phyloP scores from a whole-genome alignment of 495 filamentous ascomycete species.

The Penicillium goetzii region DNA sequence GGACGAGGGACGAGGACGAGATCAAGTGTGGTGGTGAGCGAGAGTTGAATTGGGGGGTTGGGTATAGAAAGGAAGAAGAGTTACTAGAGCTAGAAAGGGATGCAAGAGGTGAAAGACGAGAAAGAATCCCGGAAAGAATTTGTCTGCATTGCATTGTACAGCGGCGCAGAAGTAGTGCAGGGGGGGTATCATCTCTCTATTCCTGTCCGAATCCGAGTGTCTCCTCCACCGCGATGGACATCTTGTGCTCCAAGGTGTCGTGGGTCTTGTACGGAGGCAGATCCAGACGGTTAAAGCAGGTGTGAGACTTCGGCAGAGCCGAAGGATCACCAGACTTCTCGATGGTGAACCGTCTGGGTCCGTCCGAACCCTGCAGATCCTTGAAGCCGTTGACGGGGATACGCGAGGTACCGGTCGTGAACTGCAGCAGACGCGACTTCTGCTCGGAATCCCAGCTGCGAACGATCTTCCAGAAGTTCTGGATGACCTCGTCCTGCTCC shows the following conservation, averaged over 20 bases:
- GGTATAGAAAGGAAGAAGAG: constrained; percentile 7
- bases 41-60: neutral
- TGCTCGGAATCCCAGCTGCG: constrained; percentile 97
- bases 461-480: constrained; percentile 98
- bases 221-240: constrained; percentile 97
- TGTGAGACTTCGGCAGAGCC: constrained; percentile 95
- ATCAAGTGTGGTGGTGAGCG: neutral
- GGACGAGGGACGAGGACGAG: neutral
- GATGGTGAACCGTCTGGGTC: constrained; percentile 93
- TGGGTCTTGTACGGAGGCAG: constrained; percentile 90
- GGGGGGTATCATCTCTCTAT: constrained; percentile 47
- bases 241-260: constrained; percentile 81
- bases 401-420: constrained; percentile 94
- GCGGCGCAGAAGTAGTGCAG: neutral
- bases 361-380: constrained; percentile 96
- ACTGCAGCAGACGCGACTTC: constrained; percentile 94
- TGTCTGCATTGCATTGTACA: constrained; percentile 17
- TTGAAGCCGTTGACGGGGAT: constrained; percentile 99
- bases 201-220: constrained; percentile 99
- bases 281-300: constrained; percentile 98
- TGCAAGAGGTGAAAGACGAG: neutral
- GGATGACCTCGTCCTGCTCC: constrained; percentile 93
- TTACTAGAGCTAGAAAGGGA: constrained; percentile 11
- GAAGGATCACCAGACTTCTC: constrained; percentile 91
- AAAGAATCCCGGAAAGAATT: constrained; percentile 1